Conservation (phyloP, 2,329 filamentous ascomycete genomes). For the Chlorencoelia australis region DNA sequence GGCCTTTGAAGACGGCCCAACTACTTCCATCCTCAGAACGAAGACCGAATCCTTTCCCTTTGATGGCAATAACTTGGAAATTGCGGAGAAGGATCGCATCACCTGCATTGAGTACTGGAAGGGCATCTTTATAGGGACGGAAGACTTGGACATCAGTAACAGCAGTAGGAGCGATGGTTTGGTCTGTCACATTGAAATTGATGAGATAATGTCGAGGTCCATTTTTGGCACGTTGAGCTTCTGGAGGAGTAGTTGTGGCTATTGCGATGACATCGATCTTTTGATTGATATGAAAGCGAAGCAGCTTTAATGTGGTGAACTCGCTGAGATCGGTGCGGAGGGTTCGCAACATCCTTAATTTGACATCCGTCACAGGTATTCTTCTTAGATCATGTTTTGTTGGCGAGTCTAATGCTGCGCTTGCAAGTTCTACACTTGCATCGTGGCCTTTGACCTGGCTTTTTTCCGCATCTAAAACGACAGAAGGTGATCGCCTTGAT, state of each 20-base stretch:
- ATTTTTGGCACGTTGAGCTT: slow-evolving; percentile 44
- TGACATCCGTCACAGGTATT: slow-evolving; percentile 16
- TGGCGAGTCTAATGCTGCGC: slow-evolving; percentile 20
- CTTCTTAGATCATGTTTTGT: slow-evolving; percentile 17
- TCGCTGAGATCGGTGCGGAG: slow-evolving; percentile 37
- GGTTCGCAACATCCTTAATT: slow-evolving; percentile 17
- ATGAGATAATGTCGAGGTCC: slow-evolving; percentile 51
- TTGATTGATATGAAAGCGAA: slow-evolving; percentile 40
- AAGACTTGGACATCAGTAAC: slow-evolving; percentile 48
- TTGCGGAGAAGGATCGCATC: slow-evolving; percentile 49
- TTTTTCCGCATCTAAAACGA: slow-evolving; percentile 16
- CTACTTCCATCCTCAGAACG: slow-evolving; percentile 39
- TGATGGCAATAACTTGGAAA: slow-evolving; percentile 44
- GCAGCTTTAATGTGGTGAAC: slow-evolving; percentile 40
- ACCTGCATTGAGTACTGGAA: slow-evolving; percentile 45
- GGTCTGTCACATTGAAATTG: slow-evolving; percentile 47
- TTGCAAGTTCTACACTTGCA: slow-evolving; percentile 23
- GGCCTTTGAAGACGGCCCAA: slow-evolving; percentile 50
- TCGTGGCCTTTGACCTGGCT: slow-evolving; percentile 20
- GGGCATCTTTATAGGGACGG: slow-evolving; percentile 45
- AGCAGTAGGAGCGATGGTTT: slow-evolving; percentile 38
- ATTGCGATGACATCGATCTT: slow-evolving; percentile 45
- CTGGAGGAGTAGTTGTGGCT: slow-evolving; percentile 39
- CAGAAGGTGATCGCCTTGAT: slow-evolving; percentile 9
- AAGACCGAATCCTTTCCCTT: slow-evolving; percentile 45